Evolutionary conservation across 495 filamentous ascomycete species (phyloP).

Genomic region (Talaromyces thailandensis): DNA sequence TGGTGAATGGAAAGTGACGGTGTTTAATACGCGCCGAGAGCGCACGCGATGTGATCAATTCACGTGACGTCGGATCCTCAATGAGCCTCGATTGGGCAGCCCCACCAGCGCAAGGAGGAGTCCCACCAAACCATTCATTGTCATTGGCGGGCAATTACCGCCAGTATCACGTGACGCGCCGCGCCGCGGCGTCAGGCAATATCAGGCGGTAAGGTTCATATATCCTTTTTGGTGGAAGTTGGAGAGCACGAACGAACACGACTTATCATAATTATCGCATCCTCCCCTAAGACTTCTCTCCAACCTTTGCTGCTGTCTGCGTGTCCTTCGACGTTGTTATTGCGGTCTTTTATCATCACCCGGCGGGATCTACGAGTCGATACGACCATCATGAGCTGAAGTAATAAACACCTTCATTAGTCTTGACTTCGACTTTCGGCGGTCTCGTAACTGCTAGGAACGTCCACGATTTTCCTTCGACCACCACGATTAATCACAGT

Average conservation of each 20-base stretch:
- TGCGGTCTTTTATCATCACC: neutral
- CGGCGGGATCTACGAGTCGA: neutral
- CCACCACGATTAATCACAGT: neutral
- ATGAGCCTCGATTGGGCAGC: neutral
- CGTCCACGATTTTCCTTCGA: neutral
- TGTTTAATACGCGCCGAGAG: neutral
- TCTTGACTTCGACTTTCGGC: neutral
- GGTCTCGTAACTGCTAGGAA: neutral
- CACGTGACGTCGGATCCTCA: neutral
- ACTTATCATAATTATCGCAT: neutral
- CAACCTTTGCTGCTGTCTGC: neutral
- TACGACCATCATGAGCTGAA: neutral
- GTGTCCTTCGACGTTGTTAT: neutral
- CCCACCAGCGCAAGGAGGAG: neutral
- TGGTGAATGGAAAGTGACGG: neutral
- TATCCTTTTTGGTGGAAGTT: neutral
- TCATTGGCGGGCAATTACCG: neutral
- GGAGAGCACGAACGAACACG: neutral
- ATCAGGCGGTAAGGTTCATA: slow-evolving; percentile 1
- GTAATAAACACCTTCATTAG: neutral
- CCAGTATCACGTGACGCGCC: neutral
- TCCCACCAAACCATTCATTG: neutral
- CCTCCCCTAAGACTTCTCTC: neutral
- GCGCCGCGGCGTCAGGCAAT: neutral
- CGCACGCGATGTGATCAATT: neutral